Base-by-base conservation (phyloP, 371 early-diverging fungal species). In the Parasitella parasitica region DNA sequence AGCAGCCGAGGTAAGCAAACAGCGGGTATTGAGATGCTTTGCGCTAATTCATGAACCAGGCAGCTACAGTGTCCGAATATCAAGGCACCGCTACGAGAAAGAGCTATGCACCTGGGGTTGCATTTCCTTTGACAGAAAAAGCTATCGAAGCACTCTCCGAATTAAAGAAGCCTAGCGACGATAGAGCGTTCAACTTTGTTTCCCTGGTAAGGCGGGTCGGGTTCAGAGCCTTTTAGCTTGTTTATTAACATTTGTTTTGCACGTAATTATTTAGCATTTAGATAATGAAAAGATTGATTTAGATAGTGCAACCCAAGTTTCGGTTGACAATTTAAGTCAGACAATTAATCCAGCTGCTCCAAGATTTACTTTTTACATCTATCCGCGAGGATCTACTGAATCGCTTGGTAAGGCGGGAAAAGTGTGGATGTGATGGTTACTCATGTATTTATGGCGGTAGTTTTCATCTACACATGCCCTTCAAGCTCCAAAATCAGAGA, bases 391-490 rank as follows among this genome's bases (percentile, higher is more conserved):
- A 26, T 67, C 74, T 15, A 71, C 70, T 4, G 80, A 80, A 38
- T 72, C 77, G 28, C 70, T 80, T 8, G 78, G 86, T 87, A 81
- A 37, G 75, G 55, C 6, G 38, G n/a, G 27, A 20, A 46, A 27
- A 0, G 27, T 27, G 6, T 7, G 16, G 9, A 43, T 43, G 32
- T 34, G 7, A 7, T 46, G 16, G 28, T 6, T 7, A 39, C 6
- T 49, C 18, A 34, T 20, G 34, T 53, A 57, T 18, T 6, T 13
- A 5, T n/a, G n/a, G n/a, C n/a, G n/a, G n/a, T 74, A 86, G 82
- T 93, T 13, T 93, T 93, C 67, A 78, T 92, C 54, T 93, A 92
- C 67, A 85, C 87, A 24, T 96, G 94, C 66, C 95, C 96, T 6
- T 76, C 87, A 6, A 56, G 72, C 3, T 88, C 93, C 43, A 91